Evolutionary conservation across 768 basidiomycete genomes (phyloP).

Genomic region (Russula dissimulans): DNA sequence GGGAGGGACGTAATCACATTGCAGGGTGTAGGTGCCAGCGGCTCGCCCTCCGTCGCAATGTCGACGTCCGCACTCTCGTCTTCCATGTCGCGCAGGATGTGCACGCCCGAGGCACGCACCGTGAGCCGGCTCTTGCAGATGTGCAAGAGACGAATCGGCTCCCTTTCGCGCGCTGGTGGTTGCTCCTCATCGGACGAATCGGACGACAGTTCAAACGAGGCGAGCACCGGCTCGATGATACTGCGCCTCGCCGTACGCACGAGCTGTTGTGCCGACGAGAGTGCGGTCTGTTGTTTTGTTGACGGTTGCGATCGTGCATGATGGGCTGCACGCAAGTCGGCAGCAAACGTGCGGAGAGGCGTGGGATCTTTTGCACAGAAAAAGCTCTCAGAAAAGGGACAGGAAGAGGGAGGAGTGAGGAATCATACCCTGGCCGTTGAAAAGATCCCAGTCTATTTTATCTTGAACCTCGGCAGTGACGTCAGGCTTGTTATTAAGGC

Average conservation of each 20-base stretch:
- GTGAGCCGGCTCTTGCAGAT: conserved; percentile 29
- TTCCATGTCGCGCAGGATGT: conserved; percentile 45
- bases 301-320: conserved; percentile 33
- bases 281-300: conserved; percentile 33
- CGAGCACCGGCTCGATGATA: conserved; percentile 40
- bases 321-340: conserved; percentile 29
- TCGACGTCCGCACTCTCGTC: conserved; percentile 59
- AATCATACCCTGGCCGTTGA: conserved; percentile 42
- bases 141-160: conserved; percentile 49
- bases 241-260: conserved; percentile 43
- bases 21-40: neutral
- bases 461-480: conserved; percentile 37
- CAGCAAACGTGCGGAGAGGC: conserved; percentile 41
- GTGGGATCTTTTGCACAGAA: conserved; percentile 37
- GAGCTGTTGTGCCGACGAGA: conserved; percentile 48
- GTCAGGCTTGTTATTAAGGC: conserved; percentile 38
- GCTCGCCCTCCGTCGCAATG: conserved; percentile 27
- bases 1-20: neutral
- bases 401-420: conserved; percentile 14
- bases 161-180: conserved; percentile 36
- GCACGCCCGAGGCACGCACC: conserved; percentile 33
- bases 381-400: neutral
- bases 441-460: conserved; percentile 55
- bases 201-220: conserved; percentile 26
- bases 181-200: conserved; percentile 34